Conservation (phyloP, 2,329 filamentous ascomycete genomes). For the Colletotrichum sidae region DNA sequence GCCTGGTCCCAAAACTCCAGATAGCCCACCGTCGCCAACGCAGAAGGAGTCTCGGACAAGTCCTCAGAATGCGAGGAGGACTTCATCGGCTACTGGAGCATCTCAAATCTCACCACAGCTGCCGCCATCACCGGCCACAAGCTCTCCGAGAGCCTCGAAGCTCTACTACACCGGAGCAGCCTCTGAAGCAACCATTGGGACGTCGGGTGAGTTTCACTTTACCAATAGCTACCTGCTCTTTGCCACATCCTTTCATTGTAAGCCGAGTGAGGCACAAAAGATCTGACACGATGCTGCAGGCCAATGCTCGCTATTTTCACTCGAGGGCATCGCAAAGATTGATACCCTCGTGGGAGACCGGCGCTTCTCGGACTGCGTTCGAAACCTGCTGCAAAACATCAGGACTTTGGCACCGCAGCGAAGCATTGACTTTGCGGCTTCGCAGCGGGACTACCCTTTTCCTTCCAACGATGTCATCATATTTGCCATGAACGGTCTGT, state of each 20-base stretch:
- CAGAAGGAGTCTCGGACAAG: neutral
- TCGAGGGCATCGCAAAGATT: conserved; percentile 20
- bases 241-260: neutral
- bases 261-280: neutral
- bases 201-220: conserved; percentile 15
- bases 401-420: neutral
- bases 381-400: neutral
- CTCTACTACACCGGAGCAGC: conserved; percentile 17
- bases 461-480: conserved; percentile 22
- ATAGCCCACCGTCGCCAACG: neutral
- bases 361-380: conserved; percentile 13
- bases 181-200: conserved; percentile 12
- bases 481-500: neutral
- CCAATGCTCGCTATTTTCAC: conserved; percentile 40
- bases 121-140: neutral
- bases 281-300: neutral
- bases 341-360: conserved; percentile 11
- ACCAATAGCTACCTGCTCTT: conserved; percentile 1
- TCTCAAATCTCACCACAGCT: conserved; percentile 1
- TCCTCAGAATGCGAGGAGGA: neutral
- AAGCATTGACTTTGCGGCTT: conserved; percentile 7
- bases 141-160: neutral
- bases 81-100: neutral
- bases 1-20: neutral
- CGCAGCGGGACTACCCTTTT: neutral